Evolutionary conservation across 2,329 filamentous ascomycete species (phyloP), one percentile per base, ranked within the genome.

Genomic region (Drechmeria coniospora): DNA sequence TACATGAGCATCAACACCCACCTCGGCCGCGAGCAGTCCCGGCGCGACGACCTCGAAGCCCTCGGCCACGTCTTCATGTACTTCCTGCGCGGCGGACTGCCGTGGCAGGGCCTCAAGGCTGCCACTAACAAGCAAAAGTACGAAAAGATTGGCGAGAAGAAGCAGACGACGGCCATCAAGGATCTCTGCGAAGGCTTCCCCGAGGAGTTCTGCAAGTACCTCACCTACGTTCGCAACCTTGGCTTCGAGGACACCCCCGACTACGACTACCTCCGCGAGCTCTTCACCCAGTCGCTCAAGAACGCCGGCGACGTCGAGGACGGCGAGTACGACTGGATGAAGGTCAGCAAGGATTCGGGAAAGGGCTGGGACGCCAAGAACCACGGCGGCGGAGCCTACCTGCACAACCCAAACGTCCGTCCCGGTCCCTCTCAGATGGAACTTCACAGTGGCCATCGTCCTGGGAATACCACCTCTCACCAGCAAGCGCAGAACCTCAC

Each of bases 1-100:
- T 98, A 98, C 59, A 95, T 95, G 90, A 92, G 83, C 61, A 95
- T 98, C 71, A 98, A 98, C 60, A 98, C 90, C 31, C 90, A 98
- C 65, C 59, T 95, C 40, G 90, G 90, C 29, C 76, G 90, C 34
- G 90, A 98, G 53, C 90, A 98, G 54, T 95, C 87, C 32, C 76
- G 90, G 50, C 70, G 90, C 56, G 90, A 98, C 53, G 90, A 98
- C 53, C 65, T 98, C 33, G 90, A 98, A 58, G 90, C 90, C 10
- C 60, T 80, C 9, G 75, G 75, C 13, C 75, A 80, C 46, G 74
- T 80, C 22, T 79, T 79, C 51, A 73, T 80, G 63, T 80, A 80
- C 53, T 79, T 80, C 52, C 53, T 79, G 24, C 64, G 74, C n/a
- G 75, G 75, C 25, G 72, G 71, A 6, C 60, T 79, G 30, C 74